Conservation (phyloP, 306 rosid species). For the Inga oerstediana region DNA sequence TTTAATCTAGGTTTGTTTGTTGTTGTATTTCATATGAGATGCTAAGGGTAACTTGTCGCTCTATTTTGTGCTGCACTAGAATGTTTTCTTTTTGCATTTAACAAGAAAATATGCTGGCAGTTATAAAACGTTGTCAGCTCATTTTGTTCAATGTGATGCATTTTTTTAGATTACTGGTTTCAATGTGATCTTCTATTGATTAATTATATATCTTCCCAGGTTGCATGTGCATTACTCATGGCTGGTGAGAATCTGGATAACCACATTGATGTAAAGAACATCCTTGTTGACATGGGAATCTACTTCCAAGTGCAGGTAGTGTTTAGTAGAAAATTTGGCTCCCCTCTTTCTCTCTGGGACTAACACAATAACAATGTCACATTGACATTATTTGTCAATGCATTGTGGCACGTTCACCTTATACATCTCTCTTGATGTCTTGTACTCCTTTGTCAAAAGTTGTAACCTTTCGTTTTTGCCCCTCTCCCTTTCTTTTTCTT, state of each 20-base stretch:
- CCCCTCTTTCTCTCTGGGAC: background rate
- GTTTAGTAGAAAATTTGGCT: background rate
- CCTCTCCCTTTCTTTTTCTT: background rate
- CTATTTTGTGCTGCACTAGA: constrained; percentile 5
- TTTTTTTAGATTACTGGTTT: constrained; percentile 14
- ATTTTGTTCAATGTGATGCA: constrained; percentile 8
- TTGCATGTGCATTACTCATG: constrained; percentile 63
- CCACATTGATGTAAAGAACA: constrained; percentile 53
- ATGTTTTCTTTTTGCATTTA: constrained; percentile 3
- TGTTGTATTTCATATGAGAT: constrained; percentile 15
- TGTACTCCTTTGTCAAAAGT: background rate
- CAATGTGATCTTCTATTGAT: constrained; percentile 27
- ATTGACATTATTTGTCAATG: background rate
- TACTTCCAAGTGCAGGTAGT: constrained; percentile 69
- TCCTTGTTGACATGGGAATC: constrained; percentile 65
- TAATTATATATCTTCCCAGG: constrained; percentile 38
- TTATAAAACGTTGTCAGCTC: background rate
- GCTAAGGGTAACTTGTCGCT: background rate
- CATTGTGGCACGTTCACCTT: background rate
- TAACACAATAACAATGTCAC: background rate
- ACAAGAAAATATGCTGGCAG: constrained; percentile 7
- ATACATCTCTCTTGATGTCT: constrained; percentile 16
- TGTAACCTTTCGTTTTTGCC: constrained; percentile 3
- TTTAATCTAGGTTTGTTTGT: constrained; percentile 28
- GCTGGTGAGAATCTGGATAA: constrained; percentile 56